Evolutionary conservation across 805 yeast species (phyloP).

Genomic region (Candida ulmi): DNA sequence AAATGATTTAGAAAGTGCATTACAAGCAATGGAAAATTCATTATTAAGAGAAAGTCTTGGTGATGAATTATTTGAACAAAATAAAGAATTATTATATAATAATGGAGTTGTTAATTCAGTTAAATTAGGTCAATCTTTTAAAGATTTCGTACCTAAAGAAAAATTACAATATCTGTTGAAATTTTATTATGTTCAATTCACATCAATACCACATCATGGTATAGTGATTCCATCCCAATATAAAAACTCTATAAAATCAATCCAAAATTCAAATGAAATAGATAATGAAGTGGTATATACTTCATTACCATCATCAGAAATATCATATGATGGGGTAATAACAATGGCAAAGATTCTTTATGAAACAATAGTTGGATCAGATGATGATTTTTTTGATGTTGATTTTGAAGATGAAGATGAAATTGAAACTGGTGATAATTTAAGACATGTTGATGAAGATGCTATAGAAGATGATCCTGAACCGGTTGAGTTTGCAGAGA

Average conservation of each 20-base stretch:
- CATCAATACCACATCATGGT: constrained; percentile 52
- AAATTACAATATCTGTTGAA: constrained; percentile 57
- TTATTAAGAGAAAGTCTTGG: constrained; percentile 71
- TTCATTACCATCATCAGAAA: constrained; percentile 74
- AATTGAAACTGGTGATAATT: constrained; percentile 23
- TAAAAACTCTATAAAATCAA: constrained; percentile 26
- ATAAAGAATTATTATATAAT: constrained; percentile 45
- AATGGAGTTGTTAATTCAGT: constrained; percentile 73
- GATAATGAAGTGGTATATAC: constrained; percentile 46
- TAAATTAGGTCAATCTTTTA: constrained; percentile 79
- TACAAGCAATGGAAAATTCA: constrained; percentile 71
- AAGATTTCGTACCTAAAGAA: constrained; percentile 78
- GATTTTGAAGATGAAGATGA: constrained; percentile 90
- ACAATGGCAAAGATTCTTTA: constrained; percentile 75
- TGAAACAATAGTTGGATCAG: constrained; percentile 79
- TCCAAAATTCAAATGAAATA: constrained; percentile 24
- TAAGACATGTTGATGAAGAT: constrained; percentile 18
- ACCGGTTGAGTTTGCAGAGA: constrained; percentile 35
- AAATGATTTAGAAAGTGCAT: constrained; percentile 74
- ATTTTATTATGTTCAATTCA: constrained; percentile 54
- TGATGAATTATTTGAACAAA: constrained; percentile 30
- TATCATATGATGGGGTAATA: constrained; percentile 87
- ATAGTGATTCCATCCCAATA: constrained; percentile 39
- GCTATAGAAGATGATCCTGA: constrained; percentile 24
- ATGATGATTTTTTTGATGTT: constrained; percentile 92